These are phyloP conservation scores for Penicillium expansum DNA, from an alignment of 2,329 filamentous ascomycete species.

Conservation along the genomic window DNA sequence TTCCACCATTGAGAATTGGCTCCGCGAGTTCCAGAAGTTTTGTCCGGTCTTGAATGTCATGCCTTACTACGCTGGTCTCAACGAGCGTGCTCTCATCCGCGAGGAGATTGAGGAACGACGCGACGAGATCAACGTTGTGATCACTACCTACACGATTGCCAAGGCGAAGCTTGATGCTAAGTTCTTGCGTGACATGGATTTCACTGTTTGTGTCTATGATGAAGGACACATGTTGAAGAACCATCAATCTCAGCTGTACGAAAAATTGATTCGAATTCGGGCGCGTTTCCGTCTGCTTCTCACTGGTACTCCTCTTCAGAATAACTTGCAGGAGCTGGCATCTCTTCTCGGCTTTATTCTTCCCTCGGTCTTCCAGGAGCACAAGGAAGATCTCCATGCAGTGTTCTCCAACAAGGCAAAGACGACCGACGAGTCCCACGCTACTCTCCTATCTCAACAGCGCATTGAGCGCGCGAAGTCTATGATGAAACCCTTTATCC, in stretches of 20 bases:
- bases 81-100: conserved; percentile 65
- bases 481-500: conserved; percentile 92
- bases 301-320: conserved; percentile 89
- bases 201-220: conserved; percentile 72
- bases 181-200: conserved; percentile 61
- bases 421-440: conserved; percentile 68
- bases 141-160: conserved; percentile 70
- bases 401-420: conserved; percentile 93
- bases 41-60: conserved; percentile 71
- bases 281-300: conserved; percentile 83
- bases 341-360: conserved; percentile 93
- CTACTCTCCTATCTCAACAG: conserved; percentile 79
- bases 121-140: conserved; percentile 65
- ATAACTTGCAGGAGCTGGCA: conserved; percentile 89
- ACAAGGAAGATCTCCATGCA: conserved; percentile 73
- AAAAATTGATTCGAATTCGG: conserved; percentile 71
- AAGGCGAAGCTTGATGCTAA: conserved; percentile 59
- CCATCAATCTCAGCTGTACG: conserved; percentile 75
- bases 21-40: conserved; percentile 83
- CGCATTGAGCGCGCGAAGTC: conserved; percentile 82
- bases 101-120: conserved; percentile 63
- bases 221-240: conserved; percentile 95
- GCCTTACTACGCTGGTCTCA: conserved; percentile 69
- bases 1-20: conserved; percentile 94
- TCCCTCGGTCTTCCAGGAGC: conserved; percentile 73